Evolutionary conservation across 2,329 filamentous ascomycete genomes (phyloP).

Genomic region (Cercospora sesami): DNA sequence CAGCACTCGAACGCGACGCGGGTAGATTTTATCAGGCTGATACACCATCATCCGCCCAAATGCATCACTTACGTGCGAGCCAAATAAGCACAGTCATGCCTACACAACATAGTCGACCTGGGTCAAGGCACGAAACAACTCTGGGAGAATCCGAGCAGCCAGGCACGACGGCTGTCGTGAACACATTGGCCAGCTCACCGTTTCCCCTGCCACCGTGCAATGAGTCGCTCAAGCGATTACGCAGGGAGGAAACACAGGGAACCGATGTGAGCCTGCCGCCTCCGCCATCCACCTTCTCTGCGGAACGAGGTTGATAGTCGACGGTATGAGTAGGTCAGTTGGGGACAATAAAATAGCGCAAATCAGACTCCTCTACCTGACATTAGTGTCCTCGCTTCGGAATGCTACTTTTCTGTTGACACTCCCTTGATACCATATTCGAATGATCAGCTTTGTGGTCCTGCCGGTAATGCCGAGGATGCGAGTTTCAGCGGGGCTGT

Average conservation of each 20-base stretch:
- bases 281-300: conserved; percentile 7
- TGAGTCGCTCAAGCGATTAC: neutral
- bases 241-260: neutral
- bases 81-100: conserved; percentile 20
- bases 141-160: neutral
- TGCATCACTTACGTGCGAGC: neutral
- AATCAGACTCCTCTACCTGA: neutral
- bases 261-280: conserved; percentile 15
- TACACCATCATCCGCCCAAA: conserved; percentile 17
- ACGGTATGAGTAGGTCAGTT: neutral
- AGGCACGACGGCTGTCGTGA: neutral
- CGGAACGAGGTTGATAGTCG: neutral
- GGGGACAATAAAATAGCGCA: neutral
- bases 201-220: conserved; percentile 9
- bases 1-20: conserved; percentile 26
- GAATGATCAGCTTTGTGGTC: neutral
- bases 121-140: neutral
- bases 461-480: conserved; percentile 3
- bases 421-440: neutral
- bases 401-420: neutral
- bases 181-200: conserved; percentile 10
- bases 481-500: conserved; percentile 2
- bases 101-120: conserved; percentile 12
- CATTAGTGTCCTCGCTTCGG: neutral
- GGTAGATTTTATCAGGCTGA: conserved; percentile 20